phyloP scores from a whole-genome alignment of 2,329 filamentous ascomycete species.

The Myotisia sp. region DNA sequence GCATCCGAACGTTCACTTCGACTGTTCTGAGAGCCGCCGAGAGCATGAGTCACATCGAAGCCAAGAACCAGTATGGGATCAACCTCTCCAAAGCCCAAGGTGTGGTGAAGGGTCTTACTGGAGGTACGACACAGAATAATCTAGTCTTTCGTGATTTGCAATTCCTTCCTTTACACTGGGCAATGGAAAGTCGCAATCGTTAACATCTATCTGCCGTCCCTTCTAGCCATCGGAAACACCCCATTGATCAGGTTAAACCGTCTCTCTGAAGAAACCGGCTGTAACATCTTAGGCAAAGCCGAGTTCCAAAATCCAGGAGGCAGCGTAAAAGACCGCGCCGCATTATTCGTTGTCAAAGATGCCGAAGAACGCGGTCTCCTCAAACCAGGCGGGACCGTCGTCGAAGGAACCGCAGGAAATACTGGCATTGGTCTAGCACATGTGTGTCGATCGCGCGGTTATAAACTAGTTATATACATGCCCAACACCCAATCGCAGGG shows the following conservation, averaged over 20 bases:
- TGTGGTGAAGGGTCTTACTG: conserved; percentile 61
- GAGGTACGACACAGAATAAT: conserved; percentile 49
- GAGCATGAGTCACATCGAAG: conserved; percentile 31
- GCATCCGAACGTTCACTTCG: conserved; percentile 52
- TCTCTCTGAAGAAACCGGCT: conserved; percentile 80
- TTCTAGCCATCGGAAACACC: conserved; percentile 84
- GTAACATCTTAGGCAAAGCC: conserved; percentile 87
- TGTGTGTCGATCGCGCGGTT: conserved; percentile 82
- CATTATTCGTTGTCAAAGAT: conserved; percentile 83
- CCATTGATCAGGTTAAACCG: conserved; percentile 80
- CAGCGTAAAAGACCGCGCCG: conserved; percentile 89
- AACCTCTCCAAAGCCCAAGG: conserved; percentile 68
- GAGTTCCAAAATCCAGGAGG: conserved; percentile 98
- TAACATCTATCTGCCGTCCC: neutral
- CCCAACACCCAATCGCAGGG: conserved; percentile 96
- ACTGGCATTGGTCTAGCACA: conserved; percentile 96
- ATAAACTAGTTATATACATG: conserved; percentile 98
- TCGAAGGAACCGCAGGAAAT: conserved; percentile 95
- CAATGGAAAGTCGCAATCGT: neutral
- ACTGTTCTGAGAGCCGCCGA: conserved; percentile 44
- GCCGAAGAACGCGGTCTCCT: conserved; percentile 80
- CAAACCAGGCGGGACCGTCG: conserved; percentile 74
- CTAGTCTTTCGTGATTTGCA: neutral
- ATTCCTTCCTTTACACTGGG: neutral
- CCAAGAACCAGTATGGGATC: conserved; percentile 47